Conservation (phyloP, 208 protist species). For the Acanthamoeba culbertsoni region DNA sequence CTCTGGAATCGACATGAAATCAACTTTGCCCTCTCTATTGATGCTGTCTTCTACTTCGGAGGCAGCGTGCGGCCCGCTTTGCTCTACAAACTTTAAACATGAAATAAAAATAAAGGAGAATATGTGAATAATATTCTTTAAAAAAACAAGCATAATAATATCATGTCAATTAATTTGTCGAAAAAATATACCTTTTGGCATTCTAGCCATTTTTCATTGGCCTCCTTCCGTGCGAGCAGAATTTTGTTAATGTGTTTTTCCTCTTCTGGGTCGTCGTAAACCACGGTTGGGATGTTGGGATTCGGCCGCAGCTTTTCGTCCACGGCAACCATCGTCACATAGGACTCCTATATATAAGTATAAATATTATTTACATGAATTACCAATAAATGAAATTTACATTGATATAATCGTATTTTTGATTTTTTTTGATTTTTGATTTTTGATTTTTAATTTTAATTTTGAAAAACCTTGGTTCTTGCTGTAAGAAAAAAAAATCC, state of each 20-base stretch:
- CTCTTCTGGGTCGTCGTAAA: conserved; percentile 11
- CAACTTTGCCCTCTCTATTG: background rate
- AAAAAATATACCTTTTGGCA: background rate
- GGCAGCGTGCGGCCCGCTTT: background rate
- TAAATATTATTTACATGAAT: background rate
- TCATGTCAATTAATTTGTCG: background rate
- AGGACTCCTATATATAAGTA: background rate
- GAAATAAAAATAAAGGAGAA: too few species aligned
- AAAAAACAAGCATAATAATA: background rate
- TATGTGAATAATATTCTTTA: too few species aligned
- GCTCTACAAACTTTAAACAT: background rate
- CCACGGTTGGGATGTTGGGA: conserved; percentile 1
- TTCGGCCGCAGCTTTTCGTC: conserved; percentile 34
- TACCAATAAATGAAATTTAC: background rate
- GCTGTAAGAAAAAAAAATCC: too few species aligned
- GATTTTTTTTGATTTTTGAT: background rate
- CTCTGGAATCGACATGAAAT: conserved; percentile 31
- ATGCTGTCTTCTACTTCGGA: background rate
- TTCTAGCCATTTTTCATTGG: conserved; percentile 13
- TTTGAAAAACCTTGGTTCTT: too few species aligned
- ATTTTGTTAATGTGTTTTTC: conserved; percentile 20
- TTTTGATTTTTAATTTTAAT: background rate
- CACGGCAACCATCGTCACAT: conserved; percentile 45
- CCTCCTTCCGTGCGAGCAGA: background rate
- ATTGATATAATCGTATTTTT: background rate